Base-by-base conservation (phyloP, 2,329 filamentous ascomycete species). In the Alternaria sp. region DNA sequence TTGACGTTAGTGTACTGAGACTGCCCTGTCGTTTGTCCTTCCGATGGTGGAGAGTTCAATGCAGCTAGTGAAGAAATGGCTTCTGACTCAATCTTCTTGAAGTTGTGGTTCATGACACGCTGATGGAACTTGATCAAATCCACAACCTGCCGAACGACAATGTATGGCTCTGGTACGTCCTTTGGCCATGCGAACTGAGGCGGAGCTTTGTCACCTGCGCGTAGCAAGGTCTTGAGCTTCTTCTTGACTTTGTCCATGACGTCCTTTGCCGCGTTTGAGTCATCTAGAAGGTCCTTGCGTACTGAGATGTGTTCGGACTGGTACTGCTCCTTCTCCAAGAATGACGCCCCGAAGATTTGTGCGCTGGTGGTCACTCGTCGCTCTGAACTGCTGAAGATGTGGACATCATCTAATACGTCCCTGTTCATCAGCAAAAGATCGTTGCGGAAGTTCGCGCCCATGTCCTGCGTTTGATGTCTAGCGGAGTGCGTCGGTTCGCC, bases 231-330 rank as follows among this genome's bases (percentile, higher is more conserved):
- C 83, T 99, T 99, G 26, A 99, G 87, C 88, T 97, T 97, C 87
- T 99, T 99, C 86, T 99, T 99, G 59, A 99, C 96, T 81, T 97
- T 97, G 82, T 99, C 96, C 92, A 97, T 99, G 75, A 97, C 93
- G 78, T 99, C 96, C 79, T 99, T 99, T 61, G 96, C 96, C 5
- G 96, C 96, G 79, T 99, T 99, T 0, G 94, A 98, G 77, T 99
- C 96, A 78, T 99, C 96, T 4, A 99, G 84, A 7, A 99, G 86
- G 80, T 98, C 94, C 78, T 99, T 99, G 57, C 96, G 90, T 60
- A 98, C 90, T 32, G 89, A 91, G 67, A 99, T 97, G 68, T 93
- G 93, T 72, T 97, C 92, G 23, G 93, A 88, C 0, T 91, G 88
- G 15, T 97, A 85, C 58, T 97, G 92, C 77, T 96, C 93, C 75